Conservation (phyloP, 495 filamentous ascomycete genomes). For the Aspergillus leporis region DNA sequence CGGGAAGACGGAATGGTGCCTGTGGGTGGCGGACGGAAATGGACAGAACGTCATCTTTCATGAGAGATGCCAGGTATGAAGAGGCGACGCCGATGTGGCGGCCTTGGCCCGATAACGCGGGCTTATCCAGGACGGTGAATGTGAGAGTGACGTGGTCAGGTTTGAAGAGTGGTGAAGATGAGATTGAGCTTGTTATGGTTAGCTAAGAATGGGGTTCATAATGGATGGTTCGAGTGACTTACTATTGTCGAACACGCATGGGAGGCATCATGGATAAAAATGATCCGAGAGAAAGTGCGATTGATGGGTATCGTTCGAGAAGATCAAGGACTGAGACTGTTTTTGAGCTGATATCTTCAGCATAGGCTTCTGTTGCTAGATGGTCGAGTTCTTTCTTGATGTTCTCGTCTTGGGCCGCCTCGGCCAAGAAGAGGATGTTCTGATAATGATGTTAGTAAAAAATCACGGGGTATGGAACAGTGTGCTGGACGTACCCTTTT, state of each 20-base stretch:
- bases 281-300: slow-evolving; percentile 60
- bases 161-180: slow-evolving; percentile 36
- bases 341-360: not conserved
- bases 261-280: slow-evolving; percentile 41
- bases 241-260: slow-evolving; percentile 65
- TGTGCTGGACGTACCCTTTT: too few relatives aligned
- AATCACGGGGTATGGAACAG: too few relatives aligned
- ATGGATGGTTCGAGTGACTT: too few relatives aligned
- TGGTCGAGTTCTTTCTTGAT: too few relatives aligned
- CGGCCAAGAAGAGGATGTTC: not conserved
- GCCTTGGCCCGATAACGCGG: not conserved
- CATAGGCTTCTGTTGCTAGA: too few relatives aligned
- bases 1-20: slow-evolving; percentile 22
- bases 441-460: too few relatives aligned
- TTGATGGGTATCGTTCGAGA: slow-evolving; percentile 28
- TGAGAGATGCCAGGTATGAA: slow-evolving; percentile 1
- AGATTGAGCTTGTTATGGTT: slow-evolving; percentile 49
- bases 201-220: too few relatives aligned
- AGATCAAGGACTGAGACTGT: slow-evolving; percentile 7
- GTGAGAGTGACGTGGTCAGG: not conserved
- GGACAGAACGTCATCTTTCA: not conserved
- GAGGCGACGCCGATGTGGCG: slow-evolving; percentile 5
- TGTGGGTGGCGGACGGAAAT: not conserved
- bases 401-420: not conserved
- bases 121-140: not conserved